Evolutionary conservation across 1,284 basidiomycete genomes (phyloP).

Genomic region (Ustilago curta): DNA sequence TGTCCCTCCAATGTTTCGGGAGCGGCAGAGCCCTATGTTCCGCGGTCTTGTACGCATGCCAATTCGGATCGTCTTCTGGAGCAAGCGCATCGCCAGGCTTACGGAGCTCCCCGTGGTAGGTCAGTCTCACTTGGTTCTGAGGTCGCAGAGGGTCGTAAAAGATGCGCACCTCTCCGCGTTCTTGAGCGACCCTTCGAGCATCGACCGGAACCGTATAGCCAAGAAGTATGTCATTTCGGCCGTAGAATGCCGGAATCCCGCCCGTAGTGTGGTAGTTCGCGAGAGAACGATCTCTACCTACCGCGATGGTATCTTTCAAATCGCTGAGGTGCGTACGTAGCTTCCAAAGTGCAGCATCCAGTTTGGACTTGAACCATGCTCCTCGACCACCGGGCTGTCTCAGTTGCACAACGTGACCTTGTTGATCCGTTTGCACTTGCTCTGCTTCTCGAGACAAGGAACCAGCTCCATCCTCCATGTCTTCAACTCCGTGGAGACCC

Average conservation of each 20-base stretch:
- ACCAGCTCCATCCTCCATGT: no score
- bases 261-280: slow-evolving; percentile 12
- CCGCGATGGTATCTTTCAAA: not conserved
- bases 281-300: not conserved
- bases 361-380: no score
- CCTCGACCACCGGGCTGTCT: no score
- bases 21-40: not conserved
- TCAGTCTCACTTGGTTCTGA: not conserved
- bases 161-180: slow-evolving; percentile 6
- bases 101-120: not conserved
- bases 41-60: not conserved
- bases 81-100: not conserved
- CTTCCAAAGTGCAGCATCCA: not conserved
- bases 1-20: slow-evolving; percentile 3
- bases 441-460: no score
- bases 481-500: no score
- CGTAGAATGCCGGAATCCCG: slow-evolving; percentile 6
- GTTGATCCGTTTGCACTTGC: no score
- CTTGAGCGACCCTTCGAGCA: slow-evolving; percentile 11
- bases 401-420: no score
- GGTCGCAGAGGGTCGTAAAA: slow-evolving; percentile 12
- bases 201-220: not conserved
- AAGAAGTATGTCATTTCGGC: not conserved
- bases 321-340: not conserved
- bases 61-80: not conserved